Conservation (phyloP, 768 basidiomycete species). For the Boletus coccyginus region DNA sequence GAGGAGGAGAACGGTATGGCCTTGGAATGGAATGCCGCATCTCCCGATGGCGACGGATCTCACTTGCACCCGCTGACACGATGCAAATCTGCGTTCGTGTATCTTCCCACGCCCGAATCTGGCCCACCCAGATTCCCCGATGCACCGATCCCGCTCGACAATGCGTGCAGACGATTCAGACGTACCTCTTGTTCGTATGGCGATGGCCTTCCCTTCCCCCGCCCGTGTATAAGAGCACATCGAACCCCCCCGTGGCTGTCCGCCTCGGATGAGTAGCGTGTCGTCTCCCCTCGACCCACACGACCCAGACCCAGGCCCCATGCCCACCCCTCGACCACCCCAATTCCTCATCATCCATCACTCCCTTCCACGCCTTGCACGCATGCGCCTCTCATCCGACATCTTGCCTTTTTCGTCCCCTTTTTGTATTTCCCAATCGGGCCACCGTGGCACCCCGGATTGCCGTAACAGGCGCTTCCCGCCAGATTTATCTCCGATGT, state of each 20-base stretch:
- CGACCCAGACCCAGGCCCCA: conserved; percentile 20
- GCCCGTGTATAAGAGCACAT: conserved; percentile 19
- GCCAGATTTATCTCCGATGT: conserved; percentile 29
- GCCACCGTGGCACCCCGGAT: conserved; percentile 30
- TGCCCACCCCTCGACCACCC: conserved; percentile 20
- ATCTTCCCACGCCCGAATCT: conserved; percentile 26
- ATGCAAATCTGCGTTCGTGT: conserved; percentile 28
- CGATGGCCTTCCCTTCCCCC: conserved; percentile 1
- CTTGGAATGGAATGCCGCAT: conserved; percentile 38
- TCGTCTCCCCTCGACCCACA: conserved; percentile 27
- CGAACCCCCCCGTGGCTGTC: conserved; percentile 21
- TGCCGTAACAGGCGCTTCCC: conserved; percentile 21
- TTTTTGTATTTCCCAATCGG: conserved; percentile 19
- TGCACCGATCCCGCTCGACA: conserved; percentile 22
- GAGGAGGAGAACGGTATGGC: conserved; percentile 4
- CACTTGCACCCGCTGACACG: conserved; percentile 30
- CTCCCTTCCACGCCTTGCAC: conserved; percentile 20
- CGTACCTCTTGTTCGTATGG: conserved; percentile 19
- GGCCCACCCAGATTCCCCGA: conserved; percentile 25
- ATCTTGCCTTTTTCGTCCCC: conserved; percentile 8
- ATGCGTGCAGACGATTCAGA: conserved; percentile 4
- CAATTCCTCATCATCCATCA: conserved; percentile 22
- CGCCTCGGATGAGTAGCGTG: conserved; percentile 5
- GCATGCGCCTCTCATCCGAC: conserved; percentile 16
- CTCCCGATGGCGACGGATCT: conserved; percentile 67